Evolutionary conservation across 2,329 filamentous ascomycete genomes (phyloP), one percentile per base, ranked within the genome.

Genomic region (Lojkania enalia): DNA sequence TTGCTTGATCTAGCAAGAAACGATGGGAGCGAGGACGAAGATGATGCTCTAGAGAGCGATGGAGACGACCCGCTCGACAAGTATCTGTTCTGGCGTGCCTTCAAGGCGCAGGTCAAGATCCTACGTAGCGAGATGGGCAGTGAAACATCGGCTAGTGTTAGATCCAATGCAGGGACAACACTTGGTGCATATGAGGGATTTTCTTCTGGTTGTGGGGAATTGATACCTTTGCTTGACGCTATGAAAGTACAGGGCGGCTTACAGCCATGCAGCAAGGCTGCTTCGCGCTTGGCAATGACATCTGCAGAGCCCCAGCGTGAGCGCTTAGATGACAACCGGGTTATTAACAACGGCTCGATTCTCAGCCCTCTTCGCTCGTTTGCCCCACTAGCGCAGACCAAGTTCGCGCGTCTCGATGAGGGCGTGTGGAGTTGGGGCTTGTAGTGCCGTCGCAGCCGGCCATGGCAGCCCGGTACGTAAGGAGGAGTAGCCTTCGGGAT

Each of bases 61-160:
- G 67, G 69, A 32, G 71, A 77, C 27, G 69, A 64, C 15, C 74
- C 72, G 67, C 56, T 84, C 39, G 73, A 79, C 18, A 71, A 76
- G 20, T 71, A 82, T 46, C 58, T 78, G 3, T 64, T 86, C 32
- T 85, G 81, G 82, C 71, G 76, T 3, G 78, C 82, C 60, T 80
- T 87, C 49, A 80, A 82, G 74, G 82, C 79, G 61, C 83, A 86
- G 65, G 73, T 87, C 43, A 73, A 77, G 44, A 78, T 80, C 25
- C 66, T 87, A 21, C 76, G 81, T 31, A 77, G 83, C 43, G 81
- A 85, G 18, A 78, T 86, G 71, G 76, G 49, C 13, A 51, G 40
- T 38, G 40, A 32, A 15, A 45, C 14, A 20, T 20, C 32, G 18
- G 13, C 42, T 18, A 15, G 38, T 27, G 33, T 18, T 27, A 14